A percentile compares a stretch with the other conserved stretches of the same genome.
Evolutionary conservation across 192 early-diverging fungal species (phyloP).

Genomic region (Diversispora epigaea): DNA sequence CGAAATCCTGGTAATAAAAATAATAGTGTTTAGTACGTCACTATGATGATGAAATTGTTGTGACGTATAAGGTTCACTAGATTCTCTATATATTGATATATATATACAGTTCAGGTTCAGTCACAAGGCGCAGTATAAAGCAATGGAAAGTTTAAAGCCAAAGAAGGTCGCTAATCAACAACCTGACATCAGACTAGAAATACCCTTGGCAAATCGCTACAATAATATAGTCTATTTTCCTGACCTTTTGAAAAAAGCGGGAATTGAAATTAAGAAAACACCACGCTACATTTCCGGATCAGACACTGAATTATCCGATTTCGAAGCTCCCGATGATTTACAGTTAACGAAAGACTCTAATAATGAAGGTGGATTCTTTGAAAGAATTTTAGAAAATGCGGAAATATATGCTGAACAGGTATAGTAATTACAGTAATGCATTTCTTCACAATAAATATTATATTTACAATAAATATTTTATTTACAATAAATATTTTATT

Average conservation of each 20-base stretch:
- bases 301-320: slow-evolving; percentile 6
- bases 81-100: too few species aligned
- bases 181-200: slow-evolving; percentile 6
- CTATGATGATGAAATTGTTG: too few species aligned
- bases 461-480: background rate
- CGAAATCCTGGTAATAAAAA: too few species aligned
- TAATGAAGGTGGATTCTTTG: slow-evolving; percentile 9
- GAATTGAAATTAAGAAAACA: slow-evolving; percentile 2
- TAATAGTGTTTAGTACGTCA: too few species aligned
- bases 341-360: background rate
- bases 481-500: background rate
- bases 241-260: background rate
- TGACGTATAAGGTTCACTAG: too few species aligned
- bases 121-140: too few species aligned
- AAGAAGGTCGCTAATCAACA: background rate
- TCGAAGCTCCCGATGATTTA: slow-evolving; percentile 3
- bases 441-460: background rate
- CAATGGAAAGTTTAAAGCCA: too few species aligned
- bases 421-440: background rate
- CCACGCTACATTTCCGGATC: slow-evolving; percentile 9
- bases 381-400: slow-evolving; percentile 3
- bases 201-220: background rate
- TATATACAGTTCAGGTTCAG: too few species aligned
- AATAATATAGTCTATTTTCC: slow-evolving; percentile 16
- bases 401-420: slow-evolving; percentile 8